Conservation (phyloP, 805 yeast species). For the Saccharomycopsis sp. region DNA sequence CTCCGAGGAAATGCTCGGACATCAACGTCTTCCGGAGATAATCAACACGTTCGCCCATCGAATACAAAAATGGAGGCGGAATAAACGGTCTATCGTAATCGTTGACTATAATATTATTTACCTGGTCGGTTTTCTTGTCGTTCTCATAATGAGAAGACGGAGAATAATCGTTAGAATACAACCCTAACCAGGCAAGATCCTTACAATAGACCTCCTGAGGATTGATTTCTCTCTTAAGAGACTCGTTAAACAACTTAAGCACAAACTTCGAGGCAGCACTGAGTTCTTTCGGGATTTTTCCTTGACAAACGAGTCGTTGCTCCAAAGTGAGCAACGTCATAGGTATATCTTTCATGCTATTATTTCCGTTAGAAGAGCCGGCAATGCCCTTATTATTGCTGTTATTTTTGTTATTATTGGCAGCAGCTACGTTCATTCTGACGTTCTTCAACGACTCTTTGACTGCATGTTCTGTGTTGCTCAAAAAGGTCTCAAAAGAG, state of each 20-base stretch:
- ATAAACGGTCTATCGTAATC: neutral
- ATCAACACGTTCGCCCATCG: constrained; percentile 9
- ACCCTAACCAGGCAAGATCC: constrained; percentile 16
- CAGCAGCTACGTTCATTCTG: neutral
- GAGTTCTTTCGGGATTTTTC: constrained; percentile 14
- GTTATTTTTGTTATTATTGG: neutral
- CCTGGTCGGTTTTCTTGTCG: neutral
- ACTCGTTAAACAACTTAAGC: constrained; percentile 12
- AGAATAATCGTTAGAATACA: neutral
- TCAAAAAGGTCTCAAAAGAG: constrained; percentile 15
- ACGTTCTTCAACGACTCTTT: neutral
- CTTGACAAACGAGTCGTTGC: constrained; percentile 17
- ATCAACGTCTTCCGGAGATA: constrained; percentile 16
- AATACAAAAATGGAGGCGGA: neutral
- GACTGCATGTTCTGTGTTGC: constrained; percentile 6
- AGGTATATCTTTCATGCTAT: neutral
- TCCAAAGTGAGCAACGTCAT: constrained; percentile 9
- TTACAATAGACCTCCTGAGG: constrained; percentile 6
- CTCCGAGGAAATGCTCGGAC: neutral
- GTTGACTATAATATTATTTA: neutral
- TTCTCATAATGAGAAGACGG: neutral
- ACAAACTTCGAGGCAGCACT: constrained; percentile 4
- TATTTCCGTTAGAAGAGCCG: neutral
- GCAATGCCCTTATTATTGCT: neutral
- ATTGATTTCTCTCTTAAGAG: constrained; percentile 8